Base-by-base conservation (phyloP, 805 yeast genomes). In the Kodamaea restingae region DNA sequence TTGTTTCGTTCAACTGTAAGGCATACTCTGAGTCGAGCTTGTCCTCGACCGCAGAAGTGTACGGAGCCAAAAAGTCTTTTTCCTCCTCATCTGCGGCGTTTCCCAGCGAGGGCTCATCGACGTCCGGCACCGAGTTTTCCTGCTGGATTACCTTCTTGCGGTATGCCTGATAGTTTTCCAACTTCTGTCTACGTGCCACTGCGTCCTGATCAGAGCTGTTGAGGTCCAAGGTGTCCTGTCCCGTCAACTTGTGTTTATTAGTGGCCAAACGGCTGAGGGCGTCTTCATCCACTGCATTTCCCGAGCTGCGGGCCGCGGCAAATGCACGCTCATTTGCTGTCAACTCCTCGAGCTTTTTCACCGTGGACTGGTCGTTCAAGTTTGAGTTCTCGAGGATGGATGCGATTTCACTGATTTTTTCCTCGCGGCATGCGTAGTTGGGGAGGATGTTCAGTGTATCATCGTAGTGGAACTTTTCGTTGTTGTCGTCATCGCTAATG, bases 11-110 rank as follows among this genome's bases (percentile, higher is more conserved):
- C 46, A 76, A 58, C 43, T 64, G 57, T 15, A 68, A 71, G 0
- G 87, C 86, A 46, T 78, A 65, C 51, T 76, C 78, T 17, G 76
- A 69, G 54, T 81, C 88, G 36, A 73, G 64, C 47, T 73, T 75
- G 52, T 81, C 84, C 56, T 81, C 88, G 15, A 69, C 70, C 26
- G 81, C 86, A 7, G 81, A 71, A 2, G 88, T 81, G 54, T 81
- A 81, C 1, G 87, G 87, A n/a, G 78, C 60, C 65, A 69, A 57
- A 39, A 68, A 68, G 32, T 62, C 67, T 31, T 46, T 47, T 7
- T 41, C 48, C 7, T 27, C 33, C n/a, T 35, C 33, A 22, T 12
- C 24, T 10, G 18, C 27, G 9, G 32, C 17, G 27, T 35, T 24
- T 18, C 17, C 18, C 15, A 34, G 30, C 24, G 36, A 33, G 14